phyloP scores from a whole-genome alignment of 2,329 filamentous ascomycete species.

The Penicillium thymicola region DNA sequence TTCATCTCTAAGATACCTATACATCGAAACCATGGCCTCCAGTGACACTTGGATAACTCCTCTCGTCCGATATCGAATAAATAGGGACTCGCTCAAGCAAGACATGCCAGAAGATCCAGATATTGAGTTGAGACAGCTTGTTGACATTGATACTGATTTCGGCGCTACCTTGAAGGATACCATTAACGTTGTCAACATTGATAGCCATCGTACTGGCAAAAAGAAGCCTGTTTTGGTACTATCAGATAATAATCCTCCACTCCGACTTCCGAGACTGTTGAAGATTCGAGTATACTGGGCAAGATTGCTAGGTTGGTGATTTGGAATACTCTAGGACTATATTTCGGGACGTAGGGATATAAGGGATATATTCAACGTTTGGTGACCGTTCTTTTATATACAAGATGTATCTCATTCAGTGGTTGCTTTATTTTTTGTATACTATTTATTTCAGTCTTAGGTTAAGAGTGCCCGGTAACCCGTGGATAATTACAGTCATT shows the following conservation, averaged over 20 bases:
- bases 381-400: background rate
- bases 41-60: background rate
- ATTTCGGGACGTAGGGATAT: background rate
- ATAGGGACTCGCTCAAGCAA: background rate
- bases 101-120: background rate
- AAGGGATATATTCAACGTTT: background rate
- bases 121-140: background rate
- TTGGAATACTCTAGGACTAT: background rate
- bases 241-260: background rate
- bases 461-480: background rate
- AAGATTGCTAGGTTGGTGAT: background rate
- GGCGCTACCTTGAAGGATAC: background rate
- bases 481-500: background rate
- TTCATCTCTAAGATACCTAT: background rate
- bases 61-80: background rate
- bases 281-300: background rate
- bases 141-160: background rate
- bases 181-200: background rate
- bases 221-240: too few species aligned
- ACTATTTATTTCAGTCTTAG: too few species aligned
- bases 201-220: background rate
- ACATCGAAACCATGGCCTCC: background rate
- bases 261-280: background rate
- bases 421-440: background rate
- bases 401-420: background rate